Evolutionary conservation across 108 stramenopile species (phyloP).

Genomic region (Skeletonema potamos): DNA sequence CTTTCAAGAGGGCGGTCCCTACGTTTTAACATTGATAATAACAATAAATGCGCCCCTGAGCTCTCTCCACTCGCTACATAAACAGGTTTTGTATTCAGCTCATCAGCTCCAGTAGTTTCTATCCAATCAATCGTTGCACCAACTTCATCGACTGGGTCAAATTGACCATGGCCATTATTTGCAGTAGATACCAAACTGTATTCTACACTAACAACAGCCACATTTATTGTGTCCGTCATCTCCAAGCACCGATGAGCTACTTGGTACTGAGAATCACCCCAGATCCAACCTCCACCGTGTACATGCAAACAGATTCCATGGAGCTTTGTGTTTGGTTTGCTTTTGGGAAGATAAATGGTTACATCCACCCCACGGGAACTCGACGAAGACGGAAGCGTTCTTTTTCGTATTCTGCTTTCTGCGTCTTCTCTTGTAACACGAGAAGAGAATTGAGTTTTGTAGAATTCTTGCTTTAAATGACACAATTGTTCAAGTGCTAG

Average conservation of each 20-base stretch:
- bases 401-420: constrained; percentile 2
- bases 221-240: constrained; percentile 31
- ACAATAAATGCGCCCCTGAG: constrained; percentile 42
- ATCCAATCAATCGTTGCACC: constrained; percentile 36
- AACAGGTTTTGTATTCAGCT: constrained; percentile 12
- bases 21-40: constrained; percentile 39
- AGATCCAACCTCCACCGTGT: constrained; percentile 48
- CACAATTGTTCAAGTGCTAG: constrained; percentile 10
- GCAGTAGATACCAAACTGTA: constrained; percentile 12
- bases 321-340: constrained; percentile 3
- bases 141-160: constrained; percentile 38
- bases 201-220: constrained; percentile 41
- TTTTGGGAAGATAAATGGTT: constrained; percentile 32
- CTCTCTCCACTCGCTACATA: constrained; percentile 48
- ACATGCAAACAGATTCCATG: constrained; percentile 44
- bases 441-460: constrained; percentile 34
- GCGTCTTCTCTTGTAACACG: constrained; percentile 9
- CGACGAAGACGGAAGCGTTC: constrained; percentile 1
- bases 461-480: constrained; percentile 28
- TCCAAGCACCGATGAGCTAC: constrained; percentile 50
- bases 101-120: constrained; percentile 18
- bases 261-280: constrained; percentile 42
- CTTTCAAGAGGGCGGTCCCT: constrained; percentile 9
- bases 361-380: constrained; percentile 19
- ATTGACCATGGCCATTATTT: constrained; percentile 1